Percentiles rank a stretch among this genome's conserved stretches.
phyloP scores from a whole-genome alignment of 2,329 filamentous ascomycete genomes.

The Ophiocordyceps australis region DNA sequence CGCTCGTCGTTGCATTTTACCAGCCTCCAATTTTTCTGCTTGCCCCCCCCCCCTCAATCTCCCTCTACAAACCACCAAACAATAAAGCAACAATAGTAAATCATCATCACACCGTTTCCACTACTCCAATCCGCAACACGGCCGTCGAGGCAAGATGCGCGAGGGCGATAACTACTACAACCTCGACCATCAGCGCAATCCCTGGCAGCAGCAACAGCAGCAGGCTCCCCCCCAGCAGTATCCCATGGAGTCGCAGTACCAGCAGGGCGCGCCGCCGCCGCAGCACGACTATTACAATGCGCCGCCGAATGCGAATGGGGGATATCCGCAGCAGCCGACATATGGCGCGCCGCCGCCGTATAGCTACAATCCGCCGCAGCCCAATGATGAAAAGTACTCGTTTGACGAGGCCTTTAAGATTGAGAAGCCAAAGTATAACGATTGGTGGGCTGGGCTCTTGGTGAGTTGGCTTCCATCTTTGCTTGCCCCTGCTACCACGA shows the following conservation, averaged over 20 bases:
- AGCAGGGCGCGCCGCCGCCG: slow-evolving; percentile 6
- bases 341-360: slow-evolving; percentile 13
- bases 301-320: too few relatives aligned
- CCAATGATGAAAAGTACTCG: slow-evolving; percentile 26
- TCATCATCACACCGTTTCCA: too few relatives aligned
- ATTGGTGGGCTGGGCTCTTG: slow-evolving; percentile 74
- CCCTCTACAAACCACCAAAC: too few relatives aligned
- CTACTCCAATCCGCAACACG: too few relatives aligned
- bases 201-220: slow-evolving; percentile 5
- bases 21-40: too few relatives aligned
- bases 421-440: slow-evolving; percentile 72
- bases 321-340: slow-evolving; percentile 10
- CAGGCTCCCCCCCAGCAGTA: slow-evolving; percentile 4
- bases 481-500: background rate
- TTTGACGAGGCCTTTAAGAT: slow-evolving; percentile 77
- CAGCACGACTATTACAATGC: slow-evolving; percentile 9
- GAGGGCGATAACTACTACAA: slow-evolving; percentile 15
- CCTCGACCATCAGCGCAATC: slow-evolving; percentile 5
- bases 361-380: slow-evolving; percentile 17
- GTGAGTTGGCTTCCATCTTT: slow-evolving; percentile 22
- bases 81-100: too few relatives aligned
- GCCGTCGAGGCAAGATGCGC: too few relatives aligned
- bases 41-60: too few relatives aligned
- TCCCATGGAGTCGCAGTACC: slow-evolving; percentile 4
- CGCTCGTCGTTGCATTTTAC: too few relatives aligned